phyloP scores from a whole-genome alignment of 345 rosid species.

The Syzygium aromaticum region DNA sequence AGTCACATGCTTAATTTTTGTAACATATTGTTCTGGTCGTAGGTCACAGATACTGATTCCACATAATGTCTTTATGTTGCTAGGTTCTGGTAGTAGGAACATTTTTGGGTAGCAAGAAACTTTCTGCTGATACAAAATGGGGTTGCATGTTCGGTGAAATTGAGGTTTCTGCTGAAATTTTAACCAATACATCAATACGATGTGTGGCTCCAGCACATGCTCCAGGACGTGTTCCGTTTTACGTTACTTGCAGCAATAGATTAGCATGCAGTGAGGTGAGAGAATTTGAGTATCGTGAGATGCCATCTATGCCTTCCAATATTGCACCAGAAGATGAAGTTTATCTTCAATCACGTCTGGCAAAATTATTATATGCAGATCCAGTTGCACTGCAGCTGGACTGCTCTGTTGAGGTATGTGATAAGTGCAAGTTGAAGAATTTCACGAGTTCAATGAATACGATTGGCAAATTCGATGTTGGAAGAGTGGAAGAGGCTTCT shows the following conservation, averaged over 20 bases:
- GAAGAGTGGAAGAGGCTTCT: constrained; percentile 1
- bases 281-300: constrained; percentile 57
- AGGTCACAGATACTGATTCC: neutral
- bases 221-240: constrained; percentile 54
- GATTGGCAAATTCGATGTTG: constrained; percentile 4
- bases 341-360: constrained; percentile 33
- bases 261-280: constrained; percentile 70
- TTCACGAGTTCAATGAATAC: constrained; percentile 13
- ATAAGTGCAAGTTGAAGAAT: constrained; percentile 27
- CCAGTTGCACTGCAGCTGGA: constrained; percentile 14
- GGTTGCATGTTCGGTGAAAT: constrained; percentile 71
- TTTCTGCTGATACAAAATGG: constrained; percentile 31
- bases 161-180: constrained; percentile 59
- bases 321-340: constrained; percentile 17
- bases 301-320: constrained; percentile 9
- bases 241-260: constrained; percentile 55
- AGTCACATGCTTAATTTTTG: neutral
- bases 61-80: neutral
- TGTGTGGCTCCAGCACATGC: constrained; percentile 53
- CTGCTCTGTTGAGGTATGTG: constrained; percentile 28
- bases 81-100: constrained; percentile 49
- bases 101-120: constrained; percentile 40
- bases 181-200: constrained; percentile 33
- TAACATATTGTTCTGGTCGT: neutral
- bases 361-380: constrained; percentile 23